Evolutionary conservation across 257 asterid genomes (phyloP).

Genomic region (Primulina eburnea): DNA sequence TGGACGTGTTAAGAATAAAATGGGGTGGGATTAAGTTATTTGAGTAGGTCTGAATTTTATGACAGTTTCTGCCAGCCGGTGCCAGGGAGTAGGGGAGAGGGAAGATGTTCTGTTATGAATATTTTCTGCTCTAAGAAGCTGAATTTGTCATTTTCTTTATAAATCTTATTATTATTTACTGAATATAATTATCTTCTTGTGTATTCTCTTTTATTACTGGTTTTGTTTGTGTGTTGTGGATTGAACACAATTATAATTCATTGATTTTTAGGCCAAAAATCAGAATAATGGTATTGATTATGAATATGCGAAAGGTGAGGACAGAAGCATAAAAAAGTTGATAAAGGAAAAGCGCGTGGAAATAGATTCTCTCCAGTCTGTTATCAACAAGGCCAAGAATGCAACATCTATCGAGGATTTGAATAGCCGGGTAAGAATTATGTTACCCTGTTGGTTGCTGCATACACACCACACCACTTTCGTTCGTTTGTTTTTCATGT

Average conservation of each 20-base stretch:
- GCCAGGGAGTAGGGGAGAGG: too few species aligned
- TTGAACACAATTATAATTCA: conserved; percentile 22
- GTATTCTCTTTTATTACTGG: too few species aligned
- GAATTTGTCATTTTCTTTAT: too few species aligned
- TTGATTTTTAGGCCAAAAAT: conserved; percentile 55
- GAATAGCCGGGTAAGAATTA: conserved; percentile 59
- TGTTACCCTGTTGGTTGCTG: not conserved
- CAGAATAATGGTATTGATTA: conserved; percentile 60
- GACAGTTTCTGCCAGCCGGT: too few species aligned
- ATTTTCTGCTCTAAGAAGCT: too few species aligned
- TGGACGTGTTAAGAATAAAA: too few species aligned
- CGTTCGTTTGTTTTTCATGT: conserved; percentile 1
- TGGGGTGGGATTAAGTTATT: too few species aligned
- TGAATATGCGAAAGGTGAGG: conserved; percentile 62
- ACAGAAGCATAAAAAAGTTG: conserved; percentile 56
- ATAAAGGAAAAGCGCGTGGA: conserved; percentile 77
- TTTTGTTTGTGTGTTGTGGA: too few species aligned
- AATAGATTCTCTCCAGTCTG: conserved; percentile 69
- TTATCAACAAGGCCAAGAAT: conserved; percentile 85
- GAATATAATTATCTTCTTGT: too few species aligned
- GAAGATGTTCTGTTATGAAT: too few species aligned
- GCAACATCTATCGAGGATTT: conserved; percentile 80
- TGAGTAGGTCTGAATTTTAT: too few species aligned
- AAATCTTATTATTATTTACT: too few species aligned
- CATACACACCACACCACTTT: not conserved